Conservation (phyloP, 139 green algal species). For the Pleodorina starrii region DNA sequence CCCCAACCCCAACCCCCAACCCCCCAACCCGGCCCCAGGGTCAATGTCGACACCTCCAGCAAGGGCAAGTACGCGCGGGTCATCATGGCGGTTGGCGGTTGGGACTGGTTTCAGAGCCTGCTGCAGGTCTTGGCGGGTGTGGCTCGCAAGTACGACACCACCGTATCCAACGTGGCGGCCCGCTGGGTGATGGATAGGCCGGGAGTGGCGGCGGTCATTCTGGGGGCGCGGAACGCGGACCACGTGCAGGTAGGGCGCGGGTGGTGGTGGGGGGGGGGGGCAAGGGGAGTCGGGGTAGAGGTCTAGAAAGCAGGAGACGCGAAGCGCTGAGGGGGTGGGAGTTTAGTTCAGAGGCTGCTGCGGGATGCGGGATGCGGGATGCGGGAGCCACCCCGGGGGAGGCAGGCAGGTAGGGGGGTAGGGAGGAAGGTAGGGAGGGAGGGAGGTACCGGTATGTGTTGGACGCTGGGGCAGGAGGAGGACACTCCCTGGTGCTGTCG, state of each 20-base stretch:
- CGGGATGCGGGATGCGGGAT: too few species aligned
- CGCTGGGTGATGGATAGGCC: constrained; percentile 86
- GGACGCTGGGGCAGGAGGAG: too few species aligned
- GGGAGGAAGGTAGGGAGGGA: too few species aligned
- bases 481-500: too few species aligned
- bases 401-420: too few species aligned
- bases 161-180: constrained; percentile 84
- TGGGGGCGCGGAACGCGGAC: constrained; percentile 81
- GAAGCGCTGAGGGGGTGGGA: background rate
- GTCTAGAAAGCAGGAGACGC: too few species aligned
- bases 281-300: too few species aligned
- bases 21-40: too few species aligned
- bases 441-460: too few species aligned
- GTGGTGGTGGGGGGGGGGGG: background rate
- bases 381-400: too few species aligned
- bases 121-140: constrained; percentile 66
- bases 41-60: constrained; percentile 66
- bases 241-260: constrained; percentile 63
- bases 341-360: background rate
- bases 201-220: constrained; percentile 75
- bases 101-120: constrained; percentile 83
- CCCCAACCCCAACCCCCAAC: too few species aligned
- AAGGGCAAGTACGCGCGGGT: constrained; percentile 88
- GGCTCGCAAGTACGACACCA: constrained; percentile 70
- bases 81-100: constrained; percentile 79